Evolutionary conservation across 1,139 yeast species (phyloP), one percentile per base, ranked within the genome.

Genomic region (Yamadazyma songkhlaensis): DNA sequence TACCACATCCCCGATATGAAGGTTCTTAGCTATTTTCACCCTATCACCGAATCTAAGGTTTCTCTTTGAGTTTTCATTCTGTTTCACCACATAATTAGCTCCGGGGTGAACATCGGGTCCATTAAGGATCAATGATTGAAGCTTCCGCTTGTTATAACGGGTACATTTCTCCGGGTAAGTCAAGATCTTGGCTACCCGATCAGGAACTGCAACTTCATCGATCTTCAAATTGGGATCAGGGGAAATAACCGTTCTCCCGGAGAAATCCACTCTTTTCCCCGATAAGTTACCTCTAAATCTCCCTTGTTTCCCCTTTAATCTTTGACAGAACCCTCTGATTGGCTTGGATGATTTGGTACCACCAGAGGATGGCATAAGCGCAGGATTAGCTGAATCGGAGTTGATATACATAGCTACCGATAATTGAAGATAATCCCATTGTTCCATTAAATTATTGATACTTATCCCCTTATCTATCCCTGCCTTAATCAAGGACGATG

Each of bases 141-240:
- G 66, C 55, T 89, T 90, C 38, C 77, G 77, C 47, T 79, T 77
- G 59, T 94, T 94, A 63, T 92, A 89, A 44, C 92, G 73, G 2
- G 96, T 90, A 48, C 94, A 95, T 55, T 77, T 84, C 67, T 94
- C 99, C 0, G 99, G 99, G 57, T 85, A 94, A 0, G 99, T 94
- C 53, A 94, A 72, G 20, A 92, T 88, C 61, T 89, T 92, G 12
- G 98, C 98, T 22, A 94, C 96, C 47, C 95, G 73, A 52, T 90
- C 97, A 8, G 99, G 99, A 29, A 94, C 97, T 0, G 98, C 98
- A 34, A 94, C 98, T 64, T 92, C 96, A 61, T 92, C 97, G 48
- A 94, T 88, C 31, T 84, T 74, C 51, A 94, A 72, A 60, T 94
- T 94, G 25, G 98, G 99, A 67, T 94, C 99, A 0, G 99, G 99